These are phyloP conservation scores for Rossbeevera mucosa DNA, from an alignment of 768 basidiomycete species.

Conservation along the genomic window DNA sequence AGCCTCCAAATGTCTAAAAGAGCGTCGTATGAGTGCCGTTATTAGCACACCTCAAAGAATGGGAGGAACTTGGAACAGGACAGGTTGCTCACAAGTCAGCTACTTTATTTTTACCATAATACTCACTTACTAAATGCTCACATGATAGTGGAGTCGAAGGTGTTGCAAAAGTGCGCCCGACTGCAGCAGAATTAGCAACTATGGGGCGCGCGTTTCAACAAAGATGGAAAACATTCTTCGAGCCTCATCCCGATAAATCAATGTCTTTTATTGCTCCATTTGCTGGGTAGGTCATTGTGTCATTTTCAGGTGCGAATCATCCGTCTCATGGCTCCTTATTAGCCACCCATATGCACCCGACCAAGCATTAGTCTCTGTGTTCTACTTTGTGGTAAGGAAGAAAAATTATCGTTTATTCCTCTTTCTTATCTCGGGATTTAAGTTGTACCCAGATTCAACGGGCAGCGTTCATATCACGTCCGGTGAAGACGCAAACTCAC, in stretches of 20 bases:
- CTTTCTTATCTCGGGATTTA: background rate
- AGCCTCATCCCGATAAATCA: slow-evolving; percentile 50
- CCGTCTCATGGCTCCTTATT: background rate
- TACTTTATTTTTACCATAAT: background rate
- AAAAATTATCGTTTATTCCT: background rate
- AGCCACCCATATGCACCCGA: slow-evolving; percentile 26
- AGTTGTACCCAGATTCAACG: slow-evolving; percentile 42
- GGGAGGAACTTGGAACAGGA: slow-evolving; percentile 38
- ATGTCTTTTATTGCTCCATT: slow-evolving; percentile 40
- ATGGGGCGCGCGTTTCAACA: slow-evolving; percentile 42
- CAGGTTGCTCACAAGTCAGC: slow-evolving; percentile 52
- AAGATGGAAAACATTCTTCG: slow-evolving; percentile 52
- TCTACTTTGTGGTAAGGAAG: slow-evolving; percentile 33
- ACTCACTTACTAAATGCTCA: background rate
- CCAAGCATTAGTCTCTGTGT: slow-evolving; percentile 26
- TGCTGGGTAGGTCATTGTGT: slow-evolving; percentile 34
- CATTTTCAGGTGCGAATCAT: background rate
- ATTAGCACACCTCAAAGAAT: slow-evolving; percentile 31
- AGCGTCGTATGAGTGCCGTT: background rate
- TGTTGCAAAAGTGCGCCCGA: slow-evolving; percentile 52
- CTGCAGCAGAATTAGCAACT: slow-evolving; percentile 41
- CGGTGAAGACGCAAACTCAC: slow-evolving; percentile 37
- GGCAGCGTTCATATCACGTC: slow-evolving; percentile 48
- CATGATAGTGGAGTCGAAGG: slow-evolving; percentile 47
- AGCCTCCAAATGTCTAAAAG: background rate